Evolutionary conservation across 2,329 filamentous ascomycete species (phyloP).

Genomic region (Trichophyton simii): DNA sequence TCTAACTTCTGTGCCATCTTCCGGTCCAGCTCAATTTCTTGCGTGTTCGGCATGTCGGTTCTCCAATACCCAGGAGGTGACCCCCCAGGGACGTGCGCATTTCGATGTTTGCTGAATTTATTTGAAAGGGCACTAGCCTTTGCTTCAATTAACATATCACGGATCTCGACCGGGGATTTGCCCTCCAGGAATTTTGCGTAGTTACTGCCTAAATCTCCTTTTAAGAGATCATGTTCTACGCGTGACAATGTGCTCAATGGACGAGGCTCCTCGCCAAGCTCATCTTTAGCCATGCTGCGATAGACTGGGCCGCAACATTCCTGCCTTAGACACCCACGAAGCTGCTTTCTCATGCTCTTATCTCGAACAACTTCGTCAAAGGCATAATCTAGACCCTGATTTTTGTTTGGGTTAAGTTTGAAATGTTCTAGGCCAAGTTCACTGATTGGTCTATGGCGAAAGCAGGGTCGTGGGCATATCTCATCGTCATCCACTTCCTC

Average conservation of each 20-base stretch:
- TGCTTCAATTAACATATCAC: conserved; percentile 59
- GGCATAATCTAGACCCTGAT: conserved; percentile 59
- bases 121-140: conserved; percentile 61
- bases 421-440: conserved; percentile 59
- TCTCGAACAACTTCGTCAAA: conserved; percentile 63
- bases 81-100: conserved; percentile 55
- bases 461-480: conserved; percentile 19
- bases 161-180: conserved; percentile 19
- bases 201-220: conserved; percentile 41
- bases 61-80: conserved; percentile 87
- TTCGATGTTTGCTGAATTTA: conserved; percentile 62
- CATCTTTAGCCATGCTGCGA: conserved; percentile 46
- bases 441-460: conserved; percentile 47
- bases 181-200: conserved; percentile 14
- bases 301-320: conserved; percentile 67
- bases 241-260: conserved; percentile 21
- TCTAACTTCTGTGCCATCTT: conserved; percentile 53
- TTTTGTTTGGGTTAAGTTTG: conserved; percentile 62
- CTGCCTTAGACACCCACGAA: conserved; percentile 61
- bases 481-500: not conserved
- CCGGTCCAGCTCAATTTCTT: conserved; percentile 58
- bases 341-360: conserved; percentile 53
- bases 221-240: conserved; percentile 25
- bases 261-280: conserved; percentile 16
- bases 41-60: conserved; percentile 76